Evolutionary conservation across 768 basidiomycete species (phyloP).

Genomic region (Lactarius quietus): DNA sequence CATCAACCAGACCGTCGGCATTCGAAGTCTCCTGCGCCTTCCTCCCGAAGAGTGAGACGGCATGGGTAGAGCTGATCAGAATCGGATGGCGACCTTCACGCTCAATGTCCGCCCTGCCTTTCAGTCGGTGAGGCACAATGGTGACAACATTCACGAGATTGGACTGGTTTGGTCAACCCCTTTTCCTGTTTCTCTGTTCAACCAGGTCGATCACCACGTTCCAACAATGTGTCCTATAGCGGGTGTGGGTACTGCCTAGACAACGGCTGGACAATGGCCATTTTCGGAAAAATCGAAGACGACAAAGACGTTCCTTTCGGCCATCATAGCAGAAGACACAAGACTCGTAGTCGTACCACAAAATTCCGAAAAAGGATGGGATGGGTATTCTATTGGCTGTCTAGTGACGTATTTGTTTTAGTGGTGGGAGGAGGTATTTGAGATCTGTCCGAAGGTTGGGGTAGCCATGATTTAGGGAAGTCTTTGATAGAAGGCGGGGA

Average conservation of each 20-base stretch:
- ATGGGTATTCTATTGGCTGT: slow-evolving; percentile 6
- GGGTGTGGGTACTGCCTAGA: background rate
- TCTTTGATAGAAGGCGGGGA: slow-evolving; percentile 26
- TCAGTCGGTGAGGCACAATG: background rate
- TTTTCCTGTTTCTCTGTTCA: background rate
- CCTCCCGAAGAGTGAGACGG: background rate
- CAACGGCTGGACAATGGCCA: background rate
- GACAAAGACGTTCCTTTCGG: background rate
- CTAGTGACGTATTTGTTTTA: background rate
- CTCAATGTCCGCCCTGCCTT: background rate
- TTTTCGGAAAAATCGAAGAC: background rate
- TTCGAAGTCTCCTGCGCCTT: background rate
- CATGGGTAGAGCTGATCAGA: background rate
- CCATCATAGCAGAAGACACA: background rate
- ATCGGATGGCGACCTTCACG: background rate
- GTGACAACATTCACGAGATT: background rate
- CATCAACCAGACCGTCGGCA: too few relatives aligned
- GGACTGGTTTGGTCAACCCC: background rate
- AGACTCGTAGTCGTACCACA: slow-evolving; percentile 1
- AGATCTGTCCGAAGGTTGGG: slow-evolving; percentile 27
- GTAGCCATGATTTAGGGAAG: slow-evolving; percentile 28
- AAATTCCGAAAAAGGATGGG: background rate
- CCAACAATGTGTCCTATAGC: background rate
- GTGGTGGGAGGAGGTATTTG: background rate
- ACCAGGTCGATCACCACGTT: background rate